Evolutionary conservation across 352 stramenopile genomes (phyloP), one percentile per base, ranked within the genome.

Genomic region (Globisporangium takayamanum): DNA sequence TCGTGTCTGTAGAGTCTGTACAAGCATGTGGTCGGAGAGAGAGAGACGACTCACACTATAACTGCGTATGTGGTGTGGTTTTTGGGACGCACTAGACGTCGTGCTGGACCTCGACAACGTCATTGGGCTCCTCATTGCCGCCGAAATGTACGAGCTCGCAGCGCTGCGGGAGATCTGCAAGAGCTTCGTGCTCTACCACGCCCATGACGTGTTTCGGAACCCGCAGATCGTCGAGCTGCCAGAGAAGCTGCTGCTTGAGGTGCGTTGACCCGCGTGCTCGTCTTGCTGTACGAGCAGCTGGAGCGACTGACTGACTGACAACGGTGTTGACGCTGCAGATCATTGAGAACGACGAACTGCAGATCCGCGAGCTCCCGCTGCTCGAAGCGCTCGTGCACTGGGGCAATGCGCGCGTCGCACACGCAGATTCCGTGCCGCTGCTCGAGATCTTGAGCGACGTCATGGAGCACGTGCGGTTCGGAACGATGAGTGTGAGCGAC

Each of bases 401-500:
- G 85, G 85, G 82, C 10, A 75, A 91, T 55, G 74, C 85, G 26
- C 78, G 83, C n/a, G 70, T 88, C 0, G 66, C 69, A 2, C 73
- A 74, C 26, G 69, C 71, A 12, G 65, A 83, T 12, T 70, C 73
- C n/a, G 49, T 64, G 5, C 52, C 70, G 11, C 60, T 93, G 28
- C 60, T 82, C 10, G 68, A 80, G 28, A 71, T 93, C 46, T 59
- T 95, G 28, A 64, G 63, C 0, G 85, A 93, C 46, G 72, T 92
- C 50, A 90, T 93, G 81, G 76, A 92, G 64, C 80, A 85, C 51
- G 77, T 95, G 50, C 83, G 85, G 30, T 95, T 92, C 58, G 78
- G 83, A 11, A 92, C 83, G 0, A 95, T 95, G 85, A 95, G 81
- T 47, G 85, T 95, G 45, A 86, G 80, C 33, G 83, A 91, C 57